phyloP scores from a whole-genome alignment of 176 grass and related monocot species.

The Poa pratensis region DNA sequence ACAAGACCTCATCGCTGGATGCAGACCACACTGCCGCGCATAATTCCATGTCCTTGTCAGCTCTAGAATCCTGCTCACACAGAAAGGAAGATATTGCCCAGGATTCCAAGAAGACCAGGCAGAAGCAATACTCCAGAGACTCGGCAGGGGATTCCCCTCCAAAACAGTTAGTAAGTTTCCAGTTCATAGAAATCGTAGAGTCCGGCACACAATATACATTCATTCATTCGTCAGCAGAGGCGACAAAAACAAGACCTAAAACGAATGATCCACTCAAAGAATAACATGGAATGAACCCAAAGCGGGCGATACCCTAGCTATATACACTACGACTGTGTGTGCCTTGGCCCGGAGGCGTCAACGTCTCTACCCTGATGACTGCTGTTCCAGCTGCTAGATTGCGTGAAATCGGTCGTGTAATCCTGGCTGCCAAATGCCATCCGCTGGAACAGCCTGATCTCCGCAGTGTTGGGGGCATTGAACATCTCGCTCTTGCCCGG shows the following conservation, averaged over 20 bases:
- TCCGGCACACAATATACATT: slow-evolving; percentile 18
- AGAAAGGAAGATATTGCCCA: neutral
- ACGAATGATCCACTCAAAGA: slow-evolving; percentile 44
- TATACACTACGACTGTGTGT: slow-evolving; percentile 47
- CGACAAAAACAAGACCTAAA: neutral
- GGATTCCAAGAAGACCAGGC: neutral
- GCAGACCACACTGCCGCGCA: neutral
- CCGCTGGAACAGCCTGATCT: slow-evolving; percentile 90
- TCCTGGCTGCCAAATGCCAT: slow-evolving; percentile 89
- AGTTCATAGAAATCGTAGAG: neutral
- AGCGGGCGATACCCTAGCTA: slow-evolving; percentile 22
- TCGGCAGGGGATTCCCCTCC: neutral
- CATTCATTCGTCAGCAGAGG: neutral
- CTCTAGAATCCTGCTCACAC: neutral
- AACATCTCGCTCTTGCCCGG: slow-evolving; percentile 89
- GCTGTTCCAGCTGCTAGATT: slow-evolving; percentile 55
- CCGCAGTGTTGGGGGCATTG: slow-evolving; percentile 68
- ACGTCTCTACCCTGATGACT: slow-evolving; percentile 31
- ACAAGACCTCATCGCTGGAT: slow-evolving; percentile 15
- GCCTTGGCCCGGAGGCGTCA: slow-evolving; percentile 40
- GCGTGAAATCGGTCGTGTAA: slow-evolving; percentile 76
- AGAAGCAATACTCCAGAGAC: neutral
- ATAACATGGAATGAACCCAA: slow-evolving; percentile 39
- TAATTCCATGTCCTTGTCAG: slow-evolving; percentile 22
- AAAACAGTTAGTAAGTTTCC: neutral